Evolutionary conservation across 345 rosid species (phyloP).

Genomic region (Bruguiera sexangula): DNA sequence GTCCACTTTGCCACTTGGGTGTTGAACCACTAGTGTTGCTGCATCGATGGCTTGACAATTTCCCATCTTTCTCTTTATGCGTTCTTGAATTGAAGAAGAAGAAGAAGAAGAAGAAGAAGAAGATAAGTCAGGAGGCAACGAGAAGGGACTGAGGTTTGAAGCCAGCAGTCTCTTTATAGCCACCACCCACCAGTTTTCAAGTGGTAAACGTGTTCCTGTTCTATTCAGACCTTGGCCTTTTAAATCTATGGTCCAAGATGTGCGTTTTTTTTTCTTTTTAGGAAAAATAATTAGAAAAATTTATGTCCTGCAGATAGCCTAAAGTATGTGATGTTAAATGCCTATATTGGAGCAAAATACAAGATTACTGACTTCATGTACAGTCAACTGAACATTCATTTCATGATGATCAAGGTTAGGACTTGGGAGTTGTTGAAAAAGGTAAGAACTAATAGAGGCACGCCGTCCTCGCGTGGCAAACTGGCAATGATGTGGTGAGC

Average conservation of each 20-base stretch:
- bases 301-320: no score
- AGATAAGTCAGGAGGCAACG: slow-evolving; percentile 2
- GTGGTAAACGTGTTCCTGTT: not conserved
- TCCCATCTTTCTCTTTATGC: slow-evolving; percentile 48
- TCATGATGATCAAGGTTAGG: no score
- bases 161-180: slow-evolving; percentile 39
- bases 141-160: not conserved
- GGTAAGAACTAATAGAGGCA: not conserved
- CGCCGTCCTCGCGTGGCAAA: not conserved
- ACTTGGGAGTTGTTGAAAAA: no score
- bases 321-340: no score
- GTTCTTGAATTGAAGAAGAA: not conserved
- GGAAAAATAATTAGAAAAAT: no score
- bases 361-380: no score
- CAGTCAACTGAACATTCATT: no score
- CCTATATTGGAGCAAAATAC: no score
- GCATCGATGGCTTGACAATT: slow-evolving; percentile 91
- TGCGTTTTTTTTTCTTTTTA: no score
- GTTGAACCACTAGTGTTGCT: slow-evolving; percentile 67
- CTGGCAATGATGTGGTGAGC: slow-evolving; percentile 26
- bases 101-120: not conserved
- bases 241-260: slow-evolving; percentile 4
- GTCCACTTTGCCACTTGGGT: slow-evolving; percentile 72
- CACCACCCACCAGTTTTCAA: slow-evolving; percentile 23
- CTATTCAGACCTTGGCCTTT: not conserved